Percentiles rank a stretch among this genome's conserved stretches.
phyloP scores from a whole-genome alignment of 257 asterid species.

The Sherardia arvensis region DNA sequence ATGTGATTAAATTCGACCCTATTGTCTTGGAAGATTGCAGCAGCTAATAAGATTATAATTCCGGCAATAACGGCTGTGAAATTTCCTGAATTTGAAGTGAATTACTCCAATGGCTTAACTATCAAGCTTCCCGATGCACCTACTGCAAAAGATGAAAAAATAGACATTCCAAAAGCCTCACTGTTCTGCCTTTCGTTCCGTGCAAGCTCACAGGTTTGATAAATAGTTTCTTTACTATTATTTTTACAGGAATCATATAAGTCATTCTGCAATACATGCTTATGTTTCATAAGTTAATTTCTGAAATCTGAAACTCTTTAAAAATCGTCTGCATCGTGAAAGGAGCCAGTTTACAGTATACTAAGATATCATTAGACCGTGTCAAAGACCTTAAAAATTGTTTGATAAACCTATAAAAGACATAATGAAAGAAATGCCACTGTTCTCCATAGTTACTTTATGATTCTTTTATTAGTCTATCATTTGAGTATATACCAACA shows the following conservation, averaged over 20 bases:
- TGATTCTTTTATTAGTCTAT: background rate
- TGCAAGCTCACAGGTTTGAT: constrained; percentile 55
- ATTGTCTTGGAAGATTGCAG: constrained; percentile 40
- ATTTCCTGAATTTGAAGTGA: constrained; percentile 71
- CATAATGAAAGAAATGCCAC: background rate
- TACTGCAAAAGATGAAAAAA: constrained; percentile 19
- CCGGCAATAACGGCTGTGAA: constrained; percentile 63
- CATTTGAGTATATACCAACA: background rate
- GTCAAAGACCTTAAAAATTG: background rate
- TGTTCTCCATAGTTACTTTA: background rate
- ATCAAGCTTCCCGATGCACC: constrained; percentile 53
- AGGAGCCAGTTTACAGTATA: background rate
- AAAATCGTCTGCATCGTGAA: background rate
- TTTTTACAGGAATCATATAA: background rate
- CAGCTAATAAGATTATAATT: constrained; percentile 66
- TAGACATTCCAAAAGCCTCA: constrained; percentile 45
- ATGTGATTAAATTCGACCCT: background rate
- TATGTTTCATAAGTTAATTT: background rate
- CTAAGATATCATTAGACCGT: background rate
- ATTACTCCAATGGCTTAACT: constrained; percentile 40
- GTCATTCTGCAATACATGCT: background rate
- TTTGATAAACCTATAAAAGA: background rate
- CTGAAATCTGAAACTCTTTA: background rate
- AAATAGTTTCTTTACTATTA: background rate
- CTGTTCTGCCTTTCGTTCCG: constrained; percentile 77